Evolutionary conservation across 495 filamentous ascomycete species (phyloP).

Genomic region (Neurospora sp.): DNA sequence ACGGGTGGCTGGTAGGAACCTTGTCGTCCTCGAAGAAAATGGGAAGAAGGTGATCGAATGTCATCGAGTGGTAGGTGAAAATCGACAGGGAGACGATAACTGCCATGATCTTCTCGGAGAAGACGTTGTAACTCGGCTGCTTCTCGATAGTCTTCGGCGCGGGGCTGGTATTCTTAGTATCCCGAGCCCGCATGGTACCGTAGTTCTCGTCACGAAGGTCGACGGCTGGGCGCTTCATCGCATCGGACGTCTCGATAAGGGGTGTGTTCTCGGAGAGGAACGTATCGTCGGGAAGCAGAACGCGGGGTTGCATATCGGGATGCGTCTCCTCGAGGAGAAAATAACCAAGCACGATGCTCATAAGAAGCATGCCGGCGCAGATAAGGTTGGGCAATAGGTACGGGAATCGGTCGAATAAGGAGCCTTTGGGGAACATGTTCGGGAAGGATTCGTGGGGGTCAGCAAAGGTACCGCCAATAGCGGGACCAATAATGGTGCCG

Average conservation of each 20-base stretch:
- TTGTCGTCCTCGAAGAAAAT: constrained; percentile 73
- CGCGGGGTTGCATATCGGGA: constrained; percentile 61
- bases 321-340: constrained; percentile 71
- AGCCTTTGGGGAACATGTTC: constrained; percentile 47
- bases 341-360: constrained; percentile 66
- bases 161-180: constrained; percentile 31
- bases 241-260: constrained; percentile 59
- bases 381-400: constrained; percentile 75
- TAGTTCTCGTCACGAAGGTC: constrained; percentile 68
- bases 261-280: constrained; percentile 55
- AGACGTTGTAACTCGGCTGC: constrained; percentile 35
- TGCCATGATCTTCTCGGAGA: constrained; percentile 56
- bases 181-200: constrained; percentile 59
- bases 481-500: constrained; percentile 74
- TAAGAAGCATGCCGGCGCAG: constrained; percentile 58
- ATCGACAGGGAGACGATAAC: constrained; percentile 65
- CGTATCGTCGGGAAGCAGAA: constrained; percentile 40
- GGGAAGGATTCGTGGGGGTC: constrained; percentile 63
- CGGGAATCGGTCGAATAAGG: constrained; percentile 65
- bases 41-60: constrained; percentile 72
- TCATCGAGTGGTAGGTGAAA: constrained; percentile 84
- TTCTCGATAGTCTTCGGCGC: constrained; percentile 19
- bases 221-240: constrained; percentile 56
- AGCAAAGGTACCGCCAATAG: constrained; percentile 70
- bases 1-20: constrained; percentile 10